Evolutionary conservation across 148 eudicot species (phyloP).

Genomic region (Linanthus parryae): DNA sequence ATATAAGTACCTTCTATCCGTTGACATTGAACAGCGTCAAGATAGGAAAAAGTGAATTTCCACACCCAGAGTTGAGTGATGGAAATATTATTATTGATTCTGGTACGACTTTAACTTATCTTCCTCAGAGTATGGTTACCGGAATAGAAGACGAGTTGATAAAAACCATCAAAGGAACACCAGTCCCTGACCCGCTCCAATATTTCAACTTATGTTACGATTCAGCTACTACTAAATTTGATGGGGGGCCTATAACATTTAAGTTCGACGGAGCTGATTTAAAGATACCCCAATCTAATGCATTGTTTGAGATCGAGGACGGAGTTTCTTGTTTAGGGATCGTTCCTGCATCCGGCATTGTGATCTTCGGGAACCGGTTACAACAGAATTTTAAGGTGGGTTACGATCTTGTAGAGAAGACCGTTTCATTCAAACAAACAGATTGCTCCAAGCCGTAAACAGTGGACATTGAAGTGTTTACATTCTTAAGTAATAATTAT

Average conservation of each 20-base stretch:
- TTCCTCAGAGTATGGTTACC: conserved; percentile 17
- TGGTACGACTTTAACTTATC: conserved; percentile 51
- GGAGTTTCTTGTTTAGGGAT: not conserved
- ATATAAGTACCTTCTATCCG: no score
- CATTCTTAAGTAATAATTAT: no score
- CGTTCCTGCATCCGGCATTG: not conserved
- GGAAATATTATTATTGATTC: conserved; percentile 72
- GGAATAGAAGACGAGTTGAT: not conserved
- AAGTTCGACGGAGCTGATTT: not conserved
- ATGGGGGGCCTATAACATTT: not conserved
- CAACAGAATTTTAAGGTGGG: conserved; percentile 47
- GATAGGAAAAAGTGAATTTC: no score
- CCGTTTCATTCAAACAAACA: conserved; percentile 40
- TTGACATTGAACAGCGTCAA: no score
- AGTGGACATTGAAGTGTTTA: no score
- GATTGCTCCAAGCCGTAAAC: conserved; percentile 39
- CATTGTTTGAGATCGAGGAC: not conserved
- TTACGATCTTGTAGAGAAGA: conserved; percentile 36
- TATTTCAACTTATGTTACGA: not conserved
- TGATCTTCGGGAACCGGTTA: conserved; percentile 40
- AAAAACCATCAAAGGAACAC: not conserved
- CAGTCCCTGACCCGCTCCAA: not conserved
- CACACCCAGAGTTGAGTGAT: no score
- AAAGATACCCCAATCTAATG: not conserved
- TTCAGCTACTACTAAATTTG: not conserved